Conservation (phyloP, 495 filamentous ascomycete genomes). For the Aspergillus carlsbadensis region DNA sequence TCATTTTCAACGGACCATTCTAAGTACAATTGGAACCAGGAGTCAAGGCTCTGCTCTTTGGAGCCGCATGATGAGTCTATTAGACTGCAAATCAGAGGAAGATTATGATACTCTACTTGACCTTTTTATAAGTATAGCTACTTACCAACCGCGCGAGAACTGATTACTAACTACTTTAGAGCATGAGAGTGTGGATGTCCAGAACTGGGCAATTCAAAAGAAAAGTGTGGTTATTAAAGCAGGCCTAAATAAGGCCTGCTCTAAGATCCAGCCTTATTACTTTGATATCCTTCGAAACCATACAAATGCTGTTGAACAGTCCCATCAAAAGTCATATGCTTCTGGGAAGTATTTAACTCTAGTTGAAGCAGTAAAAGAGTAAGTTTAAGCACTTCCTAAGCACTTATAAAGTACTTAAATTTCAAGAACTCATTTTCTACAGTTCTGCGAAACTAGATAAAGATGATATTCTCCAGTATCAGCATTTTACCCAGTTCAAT, state of each 20-base stretch:
- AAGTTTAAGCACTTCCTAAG: conserved; percentile 6
- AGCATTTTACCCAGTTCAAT: neutral
- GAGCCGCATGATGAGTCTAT: conserved; percentile 12
- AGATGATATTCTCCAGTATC: conserved; percentile 6
- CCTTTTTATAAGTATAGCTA: conserved; percentile 7
- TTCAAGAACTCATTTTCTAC: neutral
- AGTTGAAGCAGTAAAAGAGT: conserved; percentile 10
- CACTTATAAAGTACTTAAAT: neutral
- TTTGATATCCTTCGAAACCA: conserved; percentile 10
- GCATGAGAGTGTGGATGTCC: conserved; percentile 1
- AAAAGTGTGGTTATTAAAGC: conserved; percentile 9
- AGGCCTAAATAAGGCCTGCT: conserved; percentile 14
- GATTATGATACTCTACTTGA: conserved; percentile 10
- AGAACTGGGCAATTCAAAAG: conserved; percentile 14
- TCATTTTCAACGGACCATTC: conserved; percentile 2
- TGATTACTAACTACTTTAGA: conserved; percentile 9
- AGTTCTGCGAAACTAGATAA: conserved; percentile 15
- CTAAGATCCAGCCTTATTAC: conserved; percentile 11
- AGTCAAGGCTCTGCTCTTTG: neutral
- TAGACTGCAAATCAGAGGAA: conserved; percentile 5
- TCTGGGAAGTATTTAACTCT: conserved; percentile 10
- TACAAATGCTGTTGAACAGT: conserved; percentile 18
- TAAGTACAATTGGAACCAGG: conserved; percentile 5
- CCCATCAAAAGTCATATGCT: conserved; percentile 14
- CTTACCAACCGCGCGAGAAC: neutral